Evolutionary conservation across 257 asterid species (phyloP).

Genomic region (Oldenlandia corymbosa): DNA sequence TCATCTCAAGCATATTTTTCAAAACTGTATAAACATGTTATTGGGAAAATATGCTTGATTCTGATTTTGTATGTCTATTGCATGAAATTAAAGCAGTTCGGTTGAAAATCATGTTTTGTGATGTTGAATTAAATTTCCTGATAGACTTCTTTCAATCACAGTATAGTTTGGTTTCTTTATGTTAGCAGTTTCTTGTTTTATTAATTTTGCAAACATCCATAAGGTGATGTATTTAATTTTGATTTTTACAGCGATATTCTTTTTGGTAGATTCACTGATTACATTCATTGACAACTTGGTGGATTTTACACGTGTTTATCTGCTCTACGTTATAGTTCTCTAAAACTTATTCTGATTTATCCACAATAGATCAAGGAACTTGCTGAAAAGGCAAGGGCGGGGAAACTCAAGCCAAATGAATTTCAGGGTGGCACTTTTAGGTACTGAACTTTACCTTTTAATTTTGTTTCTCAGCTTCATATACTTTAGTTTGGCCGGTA

Average conservation of each 20-base stretch:
- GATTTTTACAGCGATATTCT: not conserved
- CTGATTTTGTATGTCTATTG: not conserved
- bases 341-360: conserved; percentile 7
- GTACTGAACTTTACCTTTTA: conserved; percentile 27
- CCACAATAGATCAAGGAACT: conserved; percentile 78
- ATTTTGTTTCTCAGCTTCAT: conserved; percentile 9
- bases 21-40: not conserved
- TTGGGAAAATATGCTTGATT: not conserved
- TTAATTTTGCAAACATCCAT: not conserved
- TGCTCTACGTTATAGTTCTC: conserved; percentile 1
- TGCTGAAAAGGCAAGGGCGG: conserved; percentile 91
- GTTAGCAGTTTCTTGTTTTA: not conserved
- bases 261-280: not conserved
- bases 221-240: not conserved
- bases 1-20: not conserved
- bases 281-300: not conserved
- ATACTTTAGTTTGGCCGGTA: conserved; percentile 18
- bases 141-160: not conserved
- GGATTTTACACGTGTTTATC: not conserved
- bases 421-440: conserved; percentile 99
- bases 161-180: not conserved
- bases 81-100: not conserved
- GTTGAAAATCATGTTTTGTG: not conserved
- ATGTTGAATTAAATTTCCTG: not conserved
- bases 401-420: conserved; percentile 92